Base-by-base conservation (phyloP, 768 basidiomycete genomes). In the Trametes cubensis region DNA sequence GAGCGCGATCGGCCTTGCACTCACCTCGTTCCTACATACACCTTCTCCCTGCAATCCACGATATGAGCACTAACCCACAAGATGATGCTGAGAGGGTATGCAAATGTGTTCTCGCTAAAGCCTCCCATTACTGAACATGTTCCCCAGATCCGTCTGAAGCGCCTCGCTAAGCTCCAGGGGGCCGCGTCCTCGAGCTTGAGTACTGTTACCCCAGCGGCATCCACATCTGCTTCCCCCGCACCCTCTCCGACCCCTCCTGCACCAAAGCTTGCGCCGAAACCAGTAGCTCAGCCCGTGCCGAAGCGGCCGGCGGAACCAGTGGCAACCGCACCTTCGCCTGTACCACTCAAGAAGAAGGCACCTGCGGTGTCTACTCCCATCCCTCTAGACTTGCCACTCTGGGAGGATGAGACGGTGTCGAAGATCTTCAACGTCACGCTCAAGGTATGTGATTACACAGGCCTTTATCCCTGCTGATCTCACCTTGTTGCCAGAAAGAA, bases 91-190 rank as follows among this genome's bases (percentile, higher is more conserved):
- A 93, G 69, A 83, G 88, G 55, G 91, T 92, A 80, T 30, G 66
- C 26, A 51, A 40, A 39, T 46, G 18, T 26, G 21, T 51, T 6
- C 15, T 34, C 2, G 23, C 6, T n/a, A 23, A 13, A 18, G 40
- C 18, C n/a, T 40, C 17, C 17, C 0, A 17, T 18, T 56, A 44
- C 42, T 49, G 34, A 30, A 14, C 17, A 21, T 30, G 10, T 15
- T 4, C 30, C 39, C 30, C 68, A 96, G 95, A 96, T 97, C 71
- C 92, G 94, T 66, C 78, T 93, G 73, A 96, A 96, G 76, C 86
- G 95, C 58, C 81, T 98, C 55, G 94, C 92, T 34, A 93, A 91
- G 73, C 81, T 98, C 8, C 89, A 90, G 70, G 78, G 71, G 41
- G 67, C 76, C 45, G 64, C 77, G 44, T 76, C 76, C 41, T 55